Base-by-base conservation (phyloP, 2,329 filamentous ascomycete species). In the Trichoderma koningiopsis region DNA sequence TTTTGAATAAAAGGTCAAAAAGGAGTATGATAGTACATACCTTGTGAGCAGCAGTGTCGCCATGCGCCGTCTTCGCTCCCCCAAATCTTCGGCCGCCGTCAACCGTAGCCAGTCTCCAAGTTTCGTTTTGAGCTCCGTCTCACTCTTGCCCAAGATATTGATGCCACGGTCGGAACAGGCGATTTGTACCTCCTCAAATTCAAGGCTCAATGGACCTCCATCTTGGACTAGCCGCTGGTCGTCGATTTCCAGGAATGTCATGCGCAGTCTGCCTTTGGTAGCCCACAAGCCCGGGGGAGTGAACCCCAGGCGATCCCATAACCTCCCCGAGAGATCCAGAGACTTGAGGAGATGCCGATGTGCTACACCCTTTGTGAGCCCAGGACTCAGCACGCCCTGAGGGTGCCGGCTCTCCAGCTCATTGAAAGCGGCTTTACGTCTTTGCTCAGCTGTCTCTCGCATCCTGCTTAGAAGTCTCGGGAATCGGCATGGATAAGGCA, bases 401-500 rank as follows among this genome's bases (percentile, higher is more conserved):
- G 77, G 78, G 62, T 76, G 72, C 27, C 63, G 75, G 53, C 72
- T 74, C 65, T 79, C 76, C 33, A 84, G 72, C 22, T 80, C 78
- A 56, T 83, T 79, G 75, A 89, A 88, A 10, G 84, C 85, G 0
- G 76, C 76, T 37, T 72, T 76, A 11, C 90, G 82, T 11, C 87
- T 80, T 60, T 81, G 78, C 76, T 92, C 87, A 1, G 83, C 80
- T 72, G 85, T 83, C 63, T 87, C 81, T 70, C 88, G 80, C 49
- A 88, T 85, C 43, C 83, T 80, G 10, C 84, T 81, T 7, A 92
- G 82, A 81, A 97, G 95, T 49, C 82, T 83, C 0, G 95, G 95
- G 70, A 97, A 91, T 13, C 93, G 88, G 79, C 95, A 97, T 0
- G 93, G 91, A 74, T 88, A 88, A 0, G 95, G 95, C 31, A 97